These are phyloP conservation scores for Scytalidium lignicola DNA, from an alignment of 2,329 filamentous ascomycete species.

Conservation along the genomic window DNA sequence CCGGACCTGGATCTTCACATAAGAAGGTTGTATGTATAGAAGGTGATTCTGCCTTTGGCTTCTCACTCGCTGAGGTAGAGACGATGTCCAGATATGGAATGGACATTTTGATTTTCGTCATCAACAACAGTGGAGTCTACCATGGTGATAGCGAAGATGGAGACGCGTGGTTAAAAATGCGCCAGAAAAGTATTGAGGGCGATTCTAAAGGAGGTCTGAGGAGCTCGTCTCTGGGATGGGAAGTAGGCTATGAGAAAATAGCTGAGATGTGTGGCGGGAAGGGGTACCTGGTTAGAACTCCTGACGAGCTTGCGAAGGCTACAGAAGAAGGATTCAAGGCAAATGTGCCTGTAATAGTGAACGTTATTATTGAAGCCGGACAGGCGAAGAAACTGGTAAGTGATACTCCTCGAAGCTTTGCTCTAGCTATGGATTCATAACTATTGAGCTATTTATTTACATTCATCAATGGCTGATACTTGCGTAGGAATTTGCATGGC, in stretches of 20 bases:
- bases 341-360: slow-evolving; percentile 44
- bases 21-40: slow-evolving; percentile 54
- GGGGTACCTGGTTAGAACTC: slow-evolving; percentile 45
- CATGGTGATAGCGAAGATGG: slow-evolving; percentile 35
- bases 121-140: slow-evolving; percentile 50
- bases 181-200: slow-evolving; percentile 30
- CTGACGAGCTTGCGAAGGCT: slow-evolving; percentile 46
- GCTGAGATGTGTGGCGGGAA: slow-evolving; percentile 49
- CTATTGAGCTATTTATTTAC: too few species aligned
- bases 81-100: slow-evolving; percentile 51
- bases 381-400: slow-evolving; percentile 34
- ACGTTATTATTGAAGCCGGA: slow-evolving; percentile 50
- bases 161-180: slow-evolving; percentile 39
- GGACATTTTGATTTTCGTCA: slow-evolving; percentile 48
- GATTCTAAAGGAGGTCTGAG: slow-evolving; percentile 33
- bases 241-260: slow-evolving; percentile 50
- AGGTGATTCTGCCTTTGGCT: slow-evolving; percentile 51
- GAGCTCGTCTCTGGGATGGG: slow-evolving; percentile 45
- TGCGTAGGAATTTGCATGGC: slow-evolving; percentile 26
- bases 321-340: slow-evolving; percentile 44
- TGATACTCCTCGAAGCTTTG: background rate
- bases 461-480: slow-evolving; percentile 2
- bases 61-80: slow-evolving; percentile 50
- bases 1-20: slow-evolving; percentile 16
- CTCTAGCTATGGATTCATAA: background rate